Base-by-base conservation (phyloP, 495 filamentous ascomycete genomes). In the Xylaria cubensis region DNA sequence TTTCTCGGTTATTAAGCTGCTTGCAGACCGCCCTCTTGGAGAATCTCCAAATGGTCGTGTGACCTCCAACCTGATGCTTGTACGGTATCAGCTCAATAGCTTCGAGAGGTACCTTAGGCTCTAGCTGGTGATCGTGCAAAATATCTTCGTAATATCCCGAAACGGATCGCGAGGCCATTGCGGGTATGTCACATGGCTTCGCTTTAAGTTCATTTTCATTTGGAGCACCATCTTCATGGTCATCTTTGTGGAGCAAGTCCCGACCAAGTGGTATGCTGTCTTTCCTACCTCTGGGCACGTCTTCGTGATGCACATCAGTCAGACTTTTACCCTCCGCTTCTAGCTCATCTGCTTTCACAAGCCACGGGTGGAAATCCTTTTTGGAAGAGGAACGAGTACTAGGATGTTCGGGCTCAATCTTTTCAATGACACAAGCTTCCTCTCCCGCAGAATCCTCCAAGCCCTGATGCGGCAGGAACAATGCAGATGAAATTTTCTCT, bases 81-180 rank as follows among this genome's bases (percentile, higher is more conserved):
- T 97, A 99, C 6, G 96, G 96, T 73, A 98, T 97, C 73, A 99
- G 84, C 80, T 98, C 95, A 74, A 99, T 97, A 15, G 95, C 95
- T 21, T 95, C 93, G 29, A 97, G 81, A 19, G 95, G 94, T 72
- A 84, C 69, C 86, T 90, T 82, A 79, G 85, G 76, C 46, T 79
- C 79, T 70, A 75, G 72, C 69, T 85, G 82, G 68, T 85, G 83
- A 12, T 84, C 85, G 73, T 86, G 84, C 36, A 85, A 73, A 67
- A 82, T 78, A 41, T 86, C 85, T 72, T 85, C 83, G 69, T 79
- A 75, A 72, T 82, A 79, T 64, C 82, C 80, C 55, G 83, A 77
- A 29, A 79, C 73, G 42, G 79, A 78, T 61, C 75, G 80, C 71
- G 80, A 82, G 50, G 71, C 75, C 64, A 75, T 81, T 72, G 69